These are phyloP conservation scores for Drosera capensis DNA, from an alignment of 148 eudicot genomes.

Conservation along the genomic window DNA sequence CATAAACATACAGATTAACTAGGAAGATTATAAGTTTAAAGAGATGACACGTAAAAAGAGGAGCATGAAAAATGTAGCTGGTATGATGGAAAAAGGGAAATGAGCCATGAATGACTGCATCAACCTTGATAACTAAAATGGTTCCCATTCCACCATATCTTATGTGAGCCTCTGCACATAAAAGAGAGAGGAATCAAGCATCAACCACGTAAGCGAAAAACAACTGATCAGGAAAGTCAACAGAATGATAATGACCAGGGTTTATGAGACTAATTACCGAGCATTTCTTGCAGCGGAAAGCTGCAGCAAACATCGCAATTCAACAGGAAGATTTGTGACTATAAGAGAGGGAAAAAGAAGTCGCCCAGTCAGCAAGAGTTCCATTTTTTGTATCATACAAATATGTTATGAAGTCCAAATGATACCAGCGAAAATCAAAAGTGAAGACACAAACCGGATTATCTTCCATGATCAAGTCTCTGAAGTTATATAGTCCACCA, in stretches of 20 bases:
- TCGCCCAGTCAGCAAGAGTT: not conserved
- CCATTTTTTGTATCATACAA: not conserved
- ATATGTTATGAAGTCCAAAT: not conserved
- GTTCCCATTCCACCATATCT: slow-evolving; percentile 82
- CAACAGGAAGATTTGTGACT: slow-evolving; percentile 71
- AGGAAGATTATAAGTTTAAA: slow-evolving; percentile 1
- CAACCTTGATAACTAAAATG: slow-evolving; percentile 69
- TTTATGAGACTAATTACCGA: slow-evolving; percentile 24
- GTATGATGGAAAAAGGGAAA: not conserved
- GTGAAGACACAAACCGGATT: slow-evolving; percentile 33
- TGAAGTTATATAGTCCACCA: slow-evolving; percentile 75
- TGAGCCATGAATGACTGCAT: slow-evolving; percentile 1
- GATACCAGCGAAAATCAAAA: not conserved
- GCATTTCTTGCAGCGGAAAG: slow-evolving; percentile 60
- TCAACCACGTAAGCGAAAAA: not conserved
- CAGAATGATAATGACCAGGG: not conserved
- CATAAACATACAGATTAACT: not conserved
- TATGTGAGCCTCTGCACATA: slow-evolving; percentile 53
- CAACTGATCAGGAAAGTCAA: not conserved
- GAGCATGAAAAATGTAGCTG: not conserved
- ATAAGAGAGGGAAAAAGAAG: slow-evolving; percentile 16
- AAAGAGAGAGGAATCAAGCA: not conserved
- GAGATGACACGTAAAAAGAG: too few relatives aligned
- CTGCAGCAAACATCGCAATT: slow-evolving; percentile 65
- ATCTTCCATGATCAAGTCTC: slow-evolving; percentile 87